Conservation (phyloP, 2,329 filamentous ascomycete genomes). For the Sporothrix inflata region DNA sequence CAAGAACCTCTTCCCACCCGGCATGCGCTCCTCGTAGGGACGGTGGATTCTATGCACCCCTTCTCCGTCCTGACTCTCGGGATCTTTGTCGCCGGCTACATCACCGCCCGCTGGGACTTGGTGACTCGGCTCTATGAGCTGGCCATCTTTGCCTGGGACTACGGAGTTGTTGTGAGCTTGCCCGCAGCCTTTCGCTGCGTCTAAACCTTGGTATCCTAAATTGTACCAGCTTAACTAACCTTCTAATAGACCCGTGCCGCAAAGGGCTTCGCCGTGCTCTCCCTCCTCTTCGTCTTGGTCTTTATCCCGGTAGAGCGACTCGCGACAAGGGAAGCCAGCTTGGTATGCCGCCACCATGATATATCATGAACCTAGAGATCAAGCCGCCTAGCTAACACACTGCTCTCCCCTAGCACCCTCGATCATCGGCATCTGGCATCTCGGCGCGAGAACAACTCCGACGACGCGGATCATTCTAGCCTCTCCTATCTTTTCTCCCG, state of each 20-base stretch:
- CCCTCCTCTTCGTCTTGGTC: constrained; percentile 80
- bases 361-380: neutral
- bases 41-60: constrained; percentile 81
- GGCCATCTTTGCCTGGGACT: constrained; percentile 95
- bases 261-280: constrained; percentile 82
- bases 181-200: neutral
- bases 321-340: constrained; percentile 74
- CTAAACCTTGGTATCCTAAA: neutral
- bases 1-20: constrained; percentile 33
- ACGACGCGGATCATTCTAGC: constrained; percentile 89
- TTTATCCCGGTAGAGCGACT: constrained; percentile 83
- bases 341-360: constrained; percentile 63
- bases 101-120: constrained; percentile 98
- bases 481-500: constrained; percentile 31
- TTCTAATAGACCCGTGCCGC: constrained; percentile 73
- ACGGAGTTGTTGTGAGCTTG: constrained; percentile 84
- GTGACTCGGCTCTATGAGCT: constrained; percentile 97
- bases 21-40: constrained; percentile 50
- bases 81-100: constrained; percentile 99
- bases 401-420: constrained; percentile 68
- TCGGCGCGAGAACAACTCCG: constrained; percentile 95
- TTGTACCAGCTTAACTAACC: neutral
- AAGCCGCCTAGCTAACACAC: neutral
- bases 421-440: constrained; percentile 75
- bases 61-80: constrained; percentile 94